Evolutionary conservation across 306 rosid genomes (phyloP).

Genomic region (Cicer bijugum): DNA sequence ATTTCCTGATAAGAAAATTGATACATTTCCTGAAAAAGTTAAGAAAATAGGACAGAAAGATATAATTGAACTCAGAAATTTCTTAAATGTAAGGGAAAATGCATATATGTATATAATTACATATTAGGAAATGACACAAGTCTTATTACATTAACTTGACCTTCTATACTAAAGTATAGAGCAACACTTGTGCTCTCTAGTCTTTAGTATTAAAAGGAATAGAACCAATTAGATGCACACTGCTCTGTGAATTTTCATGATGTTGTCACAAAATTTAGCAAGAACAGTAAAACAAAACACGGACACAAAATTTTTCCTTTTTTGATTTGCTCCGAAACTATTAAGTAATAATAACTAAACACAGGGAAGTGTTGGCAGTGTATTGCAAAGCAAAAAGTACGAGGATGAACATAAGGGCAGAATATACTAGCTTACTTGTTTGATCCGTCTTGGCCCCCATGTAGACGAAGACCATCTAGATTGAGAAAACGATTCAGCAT

Average conservation of each 20-base stretch:
- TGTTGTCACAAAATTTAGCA: constrained; percentile 21
- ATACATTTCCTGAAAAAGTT: too few species aligned
- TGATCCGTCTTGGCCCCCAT: constrained; percentile 93
- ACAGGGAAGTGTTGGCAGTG: not conserved
- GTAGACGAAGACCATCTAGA: constrained; percentile 91
- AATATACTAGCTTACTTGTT: constrained; percentile 59
- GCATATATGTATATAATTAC: constrained; percentile 9
- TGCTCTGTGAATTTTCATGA: constrained; percentile 29
- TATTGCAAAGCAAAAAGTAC: constrained; percentile 17
- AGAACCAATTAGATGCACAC: constrained; percentile 1
- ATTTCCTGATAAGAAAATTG: too few species aligned
- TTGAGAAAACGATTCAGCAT: constrained; percentile 65
- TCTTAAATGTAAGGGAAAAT: not conserved
- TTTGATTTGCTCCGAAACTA: constrained; percentile 14
- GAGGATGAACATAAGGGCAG: constrained; percentile 7
- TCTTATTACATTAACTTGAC: constrained; percentile 5
- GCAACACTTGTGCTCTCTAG: not conserved
- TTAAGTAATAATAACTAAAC: constrained; percentile 11
- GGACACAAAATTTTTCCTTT: not conserved
- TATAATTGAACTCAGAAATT: not conserved
- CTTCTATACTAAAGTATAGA: constrained; percentile 18
- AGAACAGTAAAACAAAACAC: constrained; percentile 11
- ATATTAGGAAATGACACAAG: constrained; percentile 12
- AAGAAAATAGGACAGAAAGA: not conserved
- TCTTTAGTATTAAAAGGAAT: constrained; percentile 15